Base-by-base conservation (phyloP, 352 stramenopile species). In the Ophiocytium majus region DNA sequence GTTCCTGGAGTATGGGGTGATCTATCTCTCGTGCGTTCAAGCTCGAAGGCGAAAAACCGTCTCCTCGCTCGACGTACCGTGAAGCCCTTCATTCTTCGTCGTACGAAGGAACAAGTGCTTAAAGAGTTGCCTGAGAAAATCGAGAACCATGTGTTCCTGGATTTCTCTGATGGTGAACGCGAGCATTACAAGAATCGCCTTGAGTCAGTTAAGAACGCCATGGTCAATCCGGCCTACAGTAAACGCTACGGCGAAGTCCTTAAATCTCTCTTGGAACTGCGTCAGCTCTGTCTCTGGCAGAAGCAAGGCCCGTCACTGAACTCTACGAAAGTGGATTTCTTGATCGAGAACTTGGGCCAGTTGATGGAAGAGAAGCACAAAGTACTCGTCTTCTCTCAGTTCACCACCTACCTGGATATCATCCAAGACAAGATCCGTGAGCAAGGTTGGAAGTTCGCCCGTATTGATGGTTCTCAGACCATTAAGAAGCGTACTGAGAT, bases 351-450 rank as follows among this genome's bases (percentile, higher is more conserved):
- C 28, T 28, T 71, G 23, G 57, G 28, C 19, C 23, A 23, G 28
- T 28, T 71, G 57, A 28, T 71, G 19, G 88, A 84, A 33, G 84
- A 90, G 63, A 91, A 91, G 79, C 91, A 92, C 34, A 97, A 97
- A 80, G 91, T 95, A 35, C 91, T 97, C 0, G 91, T 96, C 10
- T 97, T 97, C 78, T 96, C 93, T 9, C 94, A 97, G 88, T 97
- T 93, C 92, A 95, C 92, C 34, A 91, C 92, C 37, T 96, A 96
- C 92, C 91, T 97, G 9, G 91, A 95, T 64, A 92, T 96, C 90
- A 90, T 96, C 5, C 89, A 91, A 49, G 84, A 89, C 64, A 84
- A 93, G 33, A 89, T 96, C 9, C 76, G 80, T 9, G 83, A 90
- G 33, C 86, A 93, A 43, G 83, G 86, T 64, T 85, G 49, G 32